phyloP scores from a whole-genome alignment of 345 rosid genomes.

The Kernera saxatilis region DNA sequence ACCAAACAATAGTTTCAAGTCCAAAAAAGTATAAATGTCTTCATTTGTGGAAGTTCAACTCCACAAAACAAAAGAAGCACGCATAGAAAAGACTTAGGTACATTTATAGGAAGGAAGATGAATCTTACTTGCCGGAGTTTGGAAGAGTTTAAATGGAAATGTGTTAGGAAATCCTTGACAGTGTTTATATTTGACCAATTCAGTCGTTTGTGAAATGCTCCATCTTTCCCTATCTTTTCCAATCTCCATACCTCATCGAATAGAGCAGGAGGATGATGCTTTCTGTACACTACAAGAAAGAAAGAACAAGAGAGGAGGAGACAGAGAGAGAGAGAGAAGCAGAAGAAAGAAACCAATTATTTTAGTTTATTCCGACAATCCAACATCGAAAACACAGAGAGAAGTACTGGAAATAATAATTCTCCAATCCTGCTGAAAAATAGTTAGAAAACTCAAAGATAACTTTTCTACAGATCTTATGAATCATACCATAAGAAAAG shows the following conservation, averaged over 20 bases:
- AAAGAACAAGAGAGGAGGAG: too few species aligned
- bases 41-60: not conserved
- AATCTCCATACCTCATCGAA: constrained; percentile 94
- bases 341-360: not conserved
- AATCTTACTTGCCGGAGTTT: constrained; percentile 70
- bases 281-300: constrained; percentile 74
- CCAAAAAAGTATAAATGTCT: not conserved
- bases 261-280: constrained; percentile 90
- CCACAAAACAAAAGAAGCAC: not conserved
- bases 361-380: not conserved
- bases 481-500: not conserved
- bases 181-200: constrained; percentile 58
- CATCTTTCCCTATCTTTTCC: constrained; percentile 98
- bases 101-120: not conserved
- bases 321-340: not conserved
- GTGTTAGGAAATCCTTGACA: constrained; percentile 80
- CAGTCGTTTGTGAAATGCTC: constrained; percentile 92
- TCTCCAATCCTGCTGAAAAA: not conserved
- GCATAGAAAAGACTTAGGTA: not conserved
- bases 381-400: not conserved
- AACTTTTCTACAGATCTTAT: not conserved
- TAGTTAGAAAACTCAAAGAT: not conserved
- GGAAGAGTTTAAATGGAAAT: constrained; percentile 55
- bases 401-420: not conserved
- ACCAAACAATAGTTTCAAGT: not conserved